Evolutionary conservation across 495 filamentous ascomycete genomes (phyloP), one percentile per base, ranked within the genome.

Genomic region (Talaromyces ruber): DNA sequence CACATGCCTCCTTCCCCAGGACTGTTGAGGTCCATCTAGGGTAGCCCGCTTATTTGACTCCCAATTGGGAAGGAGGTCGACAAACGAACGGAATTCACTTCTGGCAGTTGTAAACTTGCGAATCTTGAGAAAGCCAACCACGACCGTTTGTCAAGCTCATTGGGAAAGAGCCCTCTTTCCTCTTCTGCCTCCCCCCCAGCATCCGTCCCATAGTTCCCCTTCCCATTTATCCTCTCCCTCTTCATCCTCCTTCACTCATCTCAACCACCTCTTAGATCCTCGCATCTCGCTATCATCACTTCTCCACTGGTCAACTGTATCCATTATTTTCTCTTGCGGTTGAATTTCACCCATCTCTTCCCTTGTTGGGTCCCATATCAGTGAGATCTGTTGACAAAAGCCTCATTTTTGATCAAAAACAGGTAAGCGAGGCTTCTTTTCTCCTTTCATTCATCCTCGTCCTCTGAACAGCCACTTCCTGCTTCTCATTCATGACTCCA

Each of bases 401-500:
- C 51, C 51, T 54, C 26, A 26, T 28, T 54, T n/a, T 39, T 29
- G 51, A n/a, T 8, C 51, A 24, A 29, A 26, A 26, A 14, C 14
- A 28, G 26, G 50, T 43, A 43, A 43, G 16, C n/a, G 39, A 43
- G n/a, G 39, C 39, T 4, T 43, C 16, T 45, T 24, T 26, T 54
- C 51, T 0, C 51, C n/a, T 8, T 54, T 39, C 47, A 52, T 21
- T 18, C 24, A 12, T 22, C 47, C 22, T 52, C 18, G 18, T 52
- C 47, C 24, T 52, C 18, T 12, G 18, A 22, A 52, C 11, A 25
- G 24, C 24, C 24, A 22, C 4, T 24, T 25, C 6, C 62, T 62
- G 60, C 66, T 65, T 63, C 60, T 58, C 64, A 57, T 62, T 58
- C 61, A 25, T 63, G 62, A 62, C 58, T 61, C 43, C 53, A 58